Conservation (phyloP, 2,329 filamentous ascomycete genomes). For the Epichloe coenophiala region DNA sequence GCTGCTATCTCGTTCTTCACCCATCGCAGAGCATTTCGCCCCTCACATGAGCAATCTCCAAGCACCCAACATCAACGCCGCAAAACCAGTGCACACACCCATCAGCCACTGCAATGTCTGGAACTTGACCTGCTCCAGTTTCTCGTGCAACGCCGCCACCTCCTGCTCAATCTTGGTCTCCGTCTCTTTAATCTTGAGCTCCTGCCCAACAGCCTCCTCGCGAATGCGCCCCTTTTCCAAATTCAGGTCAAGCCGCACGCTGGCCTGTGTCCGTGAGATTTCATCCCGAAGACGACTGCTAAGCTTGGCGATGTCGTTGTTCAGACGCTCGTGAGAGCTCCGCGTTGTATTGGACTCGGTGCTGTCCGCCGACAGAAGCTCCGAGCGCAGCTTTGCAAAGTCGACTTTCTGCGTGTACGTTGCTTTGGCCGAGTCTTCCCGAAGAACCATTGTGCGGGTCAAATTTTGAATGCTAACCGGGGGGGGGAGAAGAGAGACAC, state of each 20-base stretch:
- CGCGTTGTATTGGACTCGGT: conserved; percentile 83
- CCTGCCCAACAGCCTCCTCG: conserved; percentile 91
- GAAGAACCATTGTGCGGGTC: conserved; percentile 92
- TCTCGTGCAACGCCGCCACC: conserved; percentile 76
- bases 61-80: conserved; percentile 53
- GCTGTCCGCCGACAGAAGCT: conserved; percentile 82
- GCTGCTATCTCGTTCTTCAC: neutral
- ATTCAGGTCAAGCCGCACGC: conserved; percentile 83
- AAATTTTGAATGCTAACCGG: conserved; percentile 74
- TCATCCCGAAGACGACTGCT: conserved; percentile 84
- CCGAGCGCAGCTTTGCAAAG: conserved; percentile 91
- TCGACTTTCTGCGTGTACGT: conserved; percentile 85
- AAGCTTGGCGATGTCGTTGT: conserved; percentile 89
- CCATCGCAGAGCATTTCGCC: neutral
- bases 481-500: too few relatives aligned
- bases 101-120: conserved; percentile 97
- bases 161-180: conserved; percentile 98
- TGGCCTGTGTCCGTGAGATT: conserved; percentile 86
- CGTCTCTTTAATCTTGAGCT: conserved; percentile 97
- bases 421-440: conserved; percentile 78
- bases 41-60: conserved; percentile 54
- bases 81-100: conserved; percentile 61
- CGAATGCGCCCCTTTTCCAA: conserved; percentile 92
- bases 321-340: conserved; percentile 78
- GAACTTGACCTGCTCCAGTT: conserved; percentile 95